Conservation (phyloP, 1,139 yeast species). For the Williopsis jadinii region DNA sequence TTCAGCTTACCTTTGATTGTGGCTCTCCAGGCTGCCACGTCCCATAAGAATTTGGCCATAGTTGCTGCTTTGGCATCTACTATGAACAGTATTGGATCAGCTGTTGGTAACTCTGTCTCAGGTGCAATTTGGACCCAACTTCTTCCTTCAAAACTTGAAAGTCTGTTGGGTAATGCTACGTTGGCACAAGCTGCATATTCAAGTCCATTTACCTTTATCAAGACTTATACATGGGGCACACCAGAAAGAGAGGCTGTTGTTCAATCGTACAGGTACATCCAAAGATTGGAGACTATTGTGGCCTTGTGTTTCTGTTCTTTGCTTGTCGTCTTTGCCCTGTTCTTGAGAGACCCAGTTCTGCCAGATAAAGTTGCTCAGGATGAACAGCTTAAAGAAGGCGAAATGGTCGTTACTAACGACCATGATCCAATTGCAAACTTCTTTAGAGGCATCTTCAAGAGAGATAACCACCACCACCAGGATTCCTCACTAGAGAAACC, state of each 20-base stretch:
- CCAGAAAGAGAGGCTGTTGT: constrained; percentile 52
- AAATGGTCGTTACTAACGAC: constrained; percentile 28
- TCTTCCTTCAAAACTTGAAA: constrained; percentile 22
- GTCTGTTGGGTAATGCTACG: constrained; percentile 21
- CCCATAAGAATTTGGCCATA: constrained; percentile 60
- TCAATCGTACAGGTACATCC: constrained; percentile 51
- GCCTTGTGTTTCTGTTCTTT: constrained; percentile 55
- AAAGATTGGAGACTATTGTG: constrained; percentile 47
- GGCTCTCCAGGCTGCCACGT: constrained; percentile 53
- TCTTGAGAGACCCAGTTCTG: constrained; percentile 49
- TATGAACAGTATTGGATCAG: constrained; percentile 53
- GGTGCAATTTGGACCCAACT: constrained; percentile 63
- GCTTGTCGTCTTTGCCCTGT: constrained; percentile 39
- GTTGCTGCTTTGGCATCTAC: constrained; percentile 51
- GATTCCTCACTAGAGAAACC: too few relatives aligned
- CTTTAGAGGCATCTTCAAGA: constrained; percentile 9
- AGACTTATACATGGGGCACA: constrained; percentile 49
- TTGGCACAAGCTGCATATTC: constrained; percentile 44
- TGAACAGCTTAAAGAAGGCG: constrained; percentile 32
- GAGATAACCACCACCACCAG: too few relatives aligned
- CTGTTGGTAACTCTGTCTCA: constrained; percentile 39
- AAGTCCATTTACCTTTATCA: constrained; percentile 42
- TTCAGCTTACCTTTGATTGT: constrained; percentile 64
- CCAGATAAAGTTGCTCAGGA: constrained; percentile 12
- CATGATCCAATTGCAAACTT: constrained; percentile 31